A percentile compares a stretch with the other conserved stretches of the same genome.
Conservation (phyloP, 2,329 filamentous ascomycete genomes). For the Sporothrix dimorphospora region DNA sequence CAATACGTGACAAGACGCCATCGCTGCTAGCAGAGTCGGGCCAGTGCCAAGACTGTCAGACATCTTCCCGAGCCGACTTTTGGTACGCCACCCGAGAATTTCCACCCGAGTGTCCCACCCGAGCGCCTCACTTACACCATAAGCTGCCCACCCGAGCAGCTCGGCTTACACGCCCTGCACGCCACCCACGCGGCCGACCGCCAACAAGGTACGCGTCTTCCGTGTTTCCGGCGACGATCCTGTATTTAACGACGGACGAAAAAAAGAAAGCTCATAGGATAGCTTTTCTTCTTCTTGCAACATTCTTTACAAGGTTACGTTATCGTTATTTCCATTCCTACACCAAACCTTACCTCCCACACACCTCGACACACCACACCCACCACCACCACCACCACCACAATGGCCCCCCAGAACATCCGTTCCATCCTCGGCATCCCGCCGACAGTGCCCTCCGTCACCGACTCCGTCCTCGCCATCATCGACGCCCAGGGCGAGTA, state of each 20-base stretch:
- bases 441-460: neutral
- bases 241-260: too few relatives aligned
- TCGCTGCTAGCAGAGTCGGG: neutral
- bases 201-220: too few relatives aligned
- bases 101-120: neutral
- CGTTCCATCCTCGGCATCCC: conserved; percentile 27
- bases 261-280: too few relatives aligned
- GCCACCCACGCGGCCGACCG: too few relatives aligned
- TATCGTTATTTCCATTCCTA: too few relatives aligned
- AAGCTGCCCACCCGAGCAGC: neutral
- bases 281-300: too few relatives aligned
- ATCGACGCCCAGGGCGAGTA: conserved; percentile 30
- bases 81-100: neutral
- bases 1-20: conserved; percentile 8
- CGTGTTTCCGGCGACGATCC: too few relatives aligned
- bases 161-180: too few relatives aligned
- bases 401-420: conserved; percentile 25
- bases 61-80: neutral
- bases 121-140: neutral
- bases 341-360: too few relatives aligned
- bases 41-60: neutral
- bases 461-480: conserved; percentile 28
- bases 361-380: too few relatives aligned
- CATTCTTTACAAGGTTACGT: too few relatives aligned
- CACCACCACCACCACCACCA: neutral